Evolutionary conservation across 257 asterid species (phyloP).

Genomic region (Solanum peruvianum): DNA sequence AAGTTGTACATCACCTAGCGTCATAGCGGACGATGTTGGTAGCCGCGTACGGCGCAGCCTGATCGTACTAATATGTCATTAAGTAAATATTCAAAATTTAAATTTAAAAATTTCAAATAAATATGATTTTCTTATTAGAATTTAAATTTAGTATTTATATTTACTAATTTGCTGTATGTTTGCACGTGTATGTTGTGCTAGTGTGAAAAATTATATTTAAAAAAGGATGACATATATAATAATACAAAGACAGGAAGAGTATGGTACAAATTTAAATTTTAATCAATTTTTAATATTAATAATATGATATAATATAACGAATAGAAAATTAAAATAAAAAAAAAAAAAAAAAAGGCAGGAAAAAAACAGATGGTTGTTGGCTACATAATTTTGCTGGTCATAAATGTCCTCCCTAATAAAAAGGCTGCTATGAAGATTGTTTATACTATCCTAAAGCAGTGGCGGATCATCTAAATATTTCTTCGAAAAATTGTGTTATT

Average conservation of each 20-base stretch:
- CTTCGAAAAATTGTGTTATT: too few relatives aligned
- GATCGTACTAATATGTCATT: too few relatives aligned
- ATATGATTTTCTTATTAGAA: not conserved
- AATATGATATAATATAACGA: too few relatives aligned
- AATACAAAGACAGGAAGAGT: not conserved
- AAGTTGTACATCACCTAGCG: not conserved
- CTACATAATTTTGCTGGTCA: not conserved
- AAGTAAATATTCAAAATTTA: too few relatives aligned
- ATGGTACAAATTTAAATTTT: not conserved
- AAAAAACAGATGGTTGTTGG: not conserved
- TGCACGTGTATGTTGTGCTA: not conserved
- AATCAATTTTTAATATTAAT: accelerated
- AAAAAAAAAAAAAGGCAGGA: not conserved
- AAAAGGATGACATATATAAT: too few relatives aligned
- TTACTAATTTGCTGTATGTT: not conserved
- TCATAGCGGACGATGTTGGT: not conserved
- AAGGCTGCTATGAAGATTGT: not conserved
- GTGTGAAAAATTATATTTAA: not conserved
- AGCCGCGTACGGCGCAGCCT: not conserved
- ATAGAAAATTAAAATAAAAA: too few relatives aligned
- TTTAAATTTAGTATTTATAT: too few relatives aligned
- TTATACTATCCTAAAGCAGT: not conserved
- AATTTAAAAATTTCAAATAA: not conserved
- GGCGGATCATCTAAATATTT: too few relatives aligned
- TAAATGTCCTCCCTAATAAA: not conserved